Evolutionary conservation across 176 grass and related monocot genomes (phyloP), one percentile per base, ranked within the genome.

Genomic region (Avena insularis): DNA sequence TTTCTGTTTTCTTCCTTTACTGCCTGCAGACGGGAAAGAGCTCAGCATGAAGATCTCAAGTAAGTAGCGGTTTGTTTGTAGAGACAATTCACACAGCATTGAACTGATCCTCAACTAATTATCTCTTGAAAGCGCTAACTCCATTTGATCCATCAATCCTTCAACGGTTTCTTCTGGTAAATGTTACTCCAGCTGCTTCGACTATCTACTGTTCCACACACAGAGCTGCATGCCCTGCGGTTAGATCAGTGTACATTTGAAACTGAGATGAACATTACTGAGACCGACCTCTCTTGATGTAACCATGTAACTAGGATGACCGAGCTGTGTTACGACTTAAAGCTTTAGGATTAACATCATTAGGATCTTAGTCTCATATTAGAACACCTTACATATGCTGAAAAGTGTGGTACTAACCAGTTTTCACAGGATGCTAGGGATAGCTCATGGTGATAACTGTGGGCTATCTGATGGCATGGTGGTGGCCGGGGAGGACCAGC

Each of bases 1-100:
- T n/a, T 79, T 82, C 12, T 75, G 10, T 51, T 88, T 17, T 66
- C 23, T 27, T 79, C 43, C 29, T 36, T 71, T 66, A 27, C 63
- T 16, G 64, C 80, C 77, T 91, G 79, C 87, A 97, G 91, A 91
- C 87, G 66, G 87, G 82, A 55, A 92, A 90, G 81, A 79, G 73
- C 20, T 86, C 86, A 5, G 38, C 70, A n/a, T 89, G 76, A 88
- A 56, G 35, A 61, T 62, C 63, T 65, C 9, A 68, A 12, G 35
- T 47, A 47, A 10, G 46, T 48, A 80, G 75, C 0, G 59, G 45
- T 33, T 47, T 33, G 53, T 3, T 7, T 8, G 70, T 51, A 19
- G 49, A 64, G 31, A 64, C 47, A 71, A 77, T 46, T 83, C 79
- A 90, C 43, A 65, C 43, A 62, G 31, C 71, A 71, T 49, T 58